These are phyloP conservation scores for Sporothrix brasiliensis DNA, from an alignment of 2,329 filamentous ascomycete species.

Conservation along the genomic window DNA sequence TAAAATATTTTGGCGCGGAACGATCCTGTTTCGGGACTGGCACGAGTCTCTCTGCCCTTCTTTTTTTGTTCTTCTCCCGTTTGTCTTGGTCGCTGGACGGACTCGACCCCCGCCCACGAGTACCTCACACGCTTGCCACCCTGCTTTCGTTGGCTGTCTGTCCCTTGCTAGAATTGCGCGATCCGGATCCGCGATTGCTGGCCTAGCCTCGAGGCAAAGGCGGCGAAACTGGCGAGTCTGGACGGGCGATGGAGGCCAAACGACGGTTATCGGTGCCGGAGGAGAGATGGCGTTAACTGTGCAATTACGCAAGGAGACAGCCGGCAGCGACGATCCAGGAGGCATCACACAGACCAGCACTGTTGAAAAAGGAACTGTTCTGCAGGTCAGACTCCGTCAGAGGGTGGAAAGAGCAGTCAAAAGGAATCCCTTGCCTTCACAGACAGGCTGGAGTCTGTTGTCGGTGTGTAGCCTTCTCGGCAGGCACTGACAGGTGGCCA, in stretches of 20 bases:
- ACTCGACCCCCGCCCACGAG: too few species aligned
- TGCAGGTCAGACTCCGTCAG: too few species aligned
- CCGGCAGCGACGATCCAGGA: slow-evolving; percentile 1
- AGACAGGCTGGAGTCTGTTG: not conserved
- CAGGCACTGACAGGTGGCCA: not conserved
- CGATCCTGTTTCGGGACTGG: slow-evolving; percentile 17
- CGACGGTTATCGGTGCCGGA: slow-evolving; percentile 12
- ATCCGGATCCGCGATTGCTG: slow-evolving; percentile 21
- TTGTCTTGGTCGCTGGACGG: not conserved
- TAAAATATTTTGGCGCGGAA: slow-evolving; percentile 19
- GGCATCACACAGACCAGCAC: not conserved
- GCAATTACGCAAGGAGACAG: slow-evolving; percentile 1
- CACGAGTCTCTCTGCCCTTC: not conserved
- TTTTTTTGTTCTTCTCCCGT: not conserved
- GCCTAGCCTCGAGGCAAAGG: not conserved
- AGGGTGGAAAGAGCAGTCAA: too few species aligned
- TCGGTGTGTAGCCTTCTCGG: not conserved
- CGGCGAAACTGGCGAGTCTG: not conserved
- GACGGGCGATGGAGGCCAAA: not conserved
- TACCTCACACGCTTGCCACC: not conserved
- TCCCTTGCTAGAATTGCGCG: slow-evolving; percentile 24
- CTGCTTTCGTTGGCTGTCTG: not conserved
- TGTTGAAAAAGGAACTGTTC: too few species aligned
- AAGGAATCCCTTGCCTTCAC: too few species aligned
- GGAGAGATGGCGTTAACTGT: slow-evolving; percentile 13